phyloP scores from a whole-genome alignment of 179 eudicot genomes.

The Nepenthes alata region DNA sequence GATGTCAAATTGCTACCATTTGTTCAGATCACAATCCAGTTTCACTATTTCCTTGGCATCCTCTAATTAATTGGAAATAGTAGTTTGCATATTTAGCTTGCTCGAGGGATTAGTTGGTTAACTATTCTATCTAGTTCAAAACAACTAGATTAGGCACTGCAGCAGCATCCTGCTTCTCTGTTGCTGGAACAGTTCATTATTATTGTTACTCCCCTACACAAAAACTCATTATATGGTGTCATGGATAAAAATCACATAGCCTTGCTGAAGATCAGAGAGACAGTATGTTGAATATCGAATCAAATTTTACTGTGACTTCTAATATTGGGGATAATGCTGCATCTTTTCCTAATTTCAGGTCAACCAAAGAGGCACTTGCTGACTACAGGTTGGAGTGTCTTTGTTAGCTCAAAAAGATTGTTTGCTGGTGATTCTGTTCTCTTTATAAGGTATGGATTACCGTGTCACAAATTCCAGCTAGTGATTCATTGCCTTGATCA shows the following conservation, averaged over 20 bases:
- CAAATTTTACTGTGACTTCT: background rate
- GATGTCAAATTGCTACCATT: background rate
- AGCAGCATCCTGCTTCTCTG: background rate
- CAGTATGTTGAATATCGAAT: background rate
- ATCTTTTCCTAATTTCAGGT: conserved; percentile 31
- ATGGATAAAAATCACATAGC: no score
- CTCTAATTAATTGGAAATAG: background rate
- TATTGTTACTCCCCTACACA: background rate
- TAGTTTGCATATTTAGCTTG: background rate
- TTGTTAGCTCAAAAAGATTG: conserved; percentile 86
- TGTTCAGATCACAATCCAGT: background rate
- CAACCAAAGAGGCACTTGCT: conserved; percentile 96
- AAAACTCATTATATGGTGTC: no score
- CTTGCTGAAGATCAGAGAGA: no score
- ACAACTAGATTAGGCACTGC: no score
- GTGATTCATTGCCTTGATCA: background rate
- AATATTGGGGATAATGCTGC: conserved; percentile 1
- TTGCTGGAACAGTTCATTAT: background rate
- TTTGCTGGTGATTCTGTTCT: conserved; percentile 94
- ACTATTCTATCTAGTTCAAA: no score
- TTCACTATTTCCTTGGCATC: background rate
- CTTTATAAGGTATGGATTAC: conserved; percentile 57
- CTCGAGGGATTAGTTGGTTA: background rate
- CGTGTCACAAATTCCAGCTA: background rate
- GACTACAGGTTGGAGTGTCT: conserved; percentile 97